Evolutionary conservation across 2,329 filamentous ascomycete species (phyloP).

Genomic region (Malbranchea zuffiana): DNA sequence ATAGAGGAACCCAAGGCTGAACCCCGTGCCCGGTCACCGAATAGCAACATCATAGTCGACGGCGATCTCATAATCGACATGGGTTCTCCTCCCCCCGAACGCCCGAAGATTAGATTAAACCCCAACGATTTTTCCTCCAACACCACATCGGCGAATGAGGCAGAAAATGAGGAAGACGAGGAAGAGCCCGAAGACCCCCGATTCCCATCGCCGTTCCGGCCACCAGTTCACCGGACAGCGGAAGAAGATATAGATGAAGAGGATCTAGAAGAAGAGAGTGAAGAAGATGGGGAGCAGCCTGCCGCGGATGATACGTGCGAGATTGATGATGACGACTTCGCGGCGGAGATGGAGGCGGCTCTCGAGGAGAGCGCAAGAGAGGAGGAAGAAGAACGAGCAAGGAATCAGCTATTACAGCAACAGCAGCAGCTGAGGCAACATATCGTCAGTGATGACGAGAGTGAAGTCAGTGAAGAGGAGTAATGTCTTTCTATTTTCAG

Average conservation of each 20-base stretch:
- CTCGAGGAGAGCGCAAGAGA: constrained; percentile 35
- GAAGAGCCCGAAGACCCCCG: constrained; percentile 31
- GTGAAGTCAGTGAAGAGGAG: constrained; percentile 56
- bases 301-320: constrained; percentile 24
- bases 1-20: constrained; percentile 25
- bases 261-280: constrained; percentile 23
- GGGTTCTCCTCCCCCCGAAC: constrained; percentile 36
- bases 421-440: constrained; percentile 22
- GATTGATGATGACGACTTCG: constrained; percentile 44
- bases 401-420: constrained; percentile 22
- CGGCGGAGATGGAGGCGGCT: constrained; percentile 48
- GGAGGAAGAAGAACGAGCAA: constrained; percentile 33
- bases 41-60: constrained; percentile 37
- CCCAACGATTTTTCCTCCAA: constrained; percentile 34
- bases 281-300: constrained; percentile 16
- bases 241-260: constrained; percentile 15
- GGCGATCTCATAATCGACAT: constrained; percentile 40
- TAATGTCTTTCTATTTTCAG: too few relatives aligned
- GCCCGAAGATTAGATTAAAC: constrained; percentile 30
- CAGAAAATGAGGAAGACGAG: constrained; percentile 25
- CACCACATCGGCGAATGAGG: constrained; percentile 28
- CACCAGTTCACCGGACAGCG: constrained; percentile 9
- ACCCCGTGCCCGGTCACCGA: constrained; percentile 26
- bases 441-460: constrained; percentile 43
- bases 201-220: constrained; percentile 28